Conservation (phyloP, 768 basidiomycete genomes). For the Russula earlei region DNA sequence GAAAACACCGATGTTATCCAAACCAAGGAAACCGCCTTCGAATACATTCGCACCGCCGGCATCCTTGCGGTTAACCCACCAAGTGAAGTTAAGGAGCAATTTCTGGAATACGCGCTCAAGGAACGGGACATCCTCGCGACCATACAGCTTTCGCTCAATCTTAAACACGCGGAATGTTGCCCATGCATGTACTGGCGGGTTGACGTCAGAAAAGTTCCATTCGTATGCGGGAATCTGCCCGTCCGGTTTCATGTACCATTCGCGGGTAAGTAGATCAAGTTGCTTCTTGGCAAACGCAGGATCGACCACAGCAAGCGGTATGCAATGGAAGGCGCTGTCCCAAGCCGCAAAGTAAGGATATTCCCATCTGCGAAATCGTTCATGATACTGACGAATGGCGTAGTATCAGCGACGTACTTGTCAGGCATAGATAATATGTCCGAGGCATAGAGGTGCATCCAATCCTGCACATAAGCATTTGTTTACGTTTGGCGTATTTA, state of each 20-base stretch:
- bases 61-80: slow-evolving; percentile 99
- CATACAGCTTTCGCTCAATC: slow-evolving; percentile 93
- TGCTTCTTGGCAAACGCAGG: slow-evolving; percentile 96
- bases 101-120: slow-evolving; percentile 99
- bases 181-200: slow-evolving; percentile 99
- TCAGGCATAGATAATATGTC: slow-evolving; percentile 99
- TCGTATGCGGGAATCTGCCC: slow-evolving; percentile 98
- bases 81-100: slow-evolving; percentile 91
- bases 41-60: slow-evolving; percentile 92
- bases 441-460: slow-evolving; percentile 92
- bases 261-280: slow-evolving; percentile 87
- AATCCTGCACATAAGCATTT: slow-evolving; percentile 47
- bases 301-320: slow-evolving; percentile 93
- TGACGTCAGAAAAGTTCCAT: slow-evolving; percentile 98
- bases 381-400: not conserved
- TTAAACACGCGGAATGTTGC: slow-evolving; percentile 98
- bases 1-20: slow-evolving; percentile 97
- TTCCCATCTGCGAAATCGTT: slow-evolving; percentile 61
- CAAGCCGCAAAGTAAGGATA: slow-evolving; percentile 99
- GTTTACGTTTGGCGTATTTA: not conserved
- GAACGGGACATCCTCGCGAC: slow-evolving; percentile 83
- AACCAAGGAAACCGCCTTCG: slow-evolving; percentile 94
- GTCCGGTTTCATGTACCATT: slow-evolving; percentile 99
- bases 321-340: slow-evolving; percentile 99
- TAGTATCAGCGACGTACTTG: slow-evolving; percentile 48